phyloP scores from a whole-genome alignment of 2,329 filamentous ascomycete genomes.

The Arachnomyces sp. region DNA sequence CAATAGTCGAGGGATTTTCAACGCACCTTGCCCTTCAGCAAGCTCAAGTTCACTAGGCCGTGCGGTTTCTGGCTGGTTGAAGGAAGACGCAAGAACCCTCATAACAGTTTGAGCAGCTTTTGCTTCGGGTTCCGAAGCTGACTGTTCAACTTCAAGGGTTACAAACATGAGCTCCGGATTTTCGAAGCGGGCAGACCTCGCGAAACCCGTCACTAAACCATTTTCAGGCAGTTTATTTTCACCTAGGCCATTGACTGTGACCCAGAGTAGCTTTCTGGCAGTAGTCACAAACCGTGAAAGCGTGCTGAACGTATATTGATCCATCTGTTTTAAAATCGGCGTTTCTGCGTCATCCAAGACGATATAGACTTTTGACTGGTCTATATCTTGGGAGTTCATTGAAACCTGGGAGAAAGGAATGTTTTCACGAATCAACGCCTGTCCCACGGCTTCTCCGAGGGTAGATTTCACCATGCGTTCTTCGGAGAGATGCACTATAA shows the following conservation, averaged over 20 bases:
- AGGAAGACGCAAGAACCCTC: no score
- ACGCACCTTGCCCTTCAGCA: no score
- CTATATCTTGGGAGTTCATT: neutral
- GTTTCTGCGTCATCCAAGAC: neutral
- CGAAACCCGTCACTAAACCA: constrained; percentile 4
- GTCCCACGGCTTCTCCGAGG: neutral
- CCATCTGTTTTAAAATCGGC: neutral
- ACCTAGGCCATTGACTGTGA: neutral
- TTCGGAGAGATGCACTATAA: neutral
- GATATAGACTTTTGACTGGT: neutral
- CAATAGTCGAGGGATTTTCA: neutral
- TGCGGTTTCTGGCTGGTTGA: no score
- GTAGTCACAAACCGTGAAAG: neutral
- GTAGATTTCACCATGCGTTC: neutral
- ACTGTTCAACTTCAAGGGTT: constrained; percentile 3
- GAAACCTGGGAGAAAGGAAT: neutral
- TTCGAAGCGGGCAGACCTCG: constrained; percentile 5
- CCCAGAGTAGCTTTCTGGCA: neutral
- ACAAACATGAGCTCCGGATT: constrained; percentile 1
- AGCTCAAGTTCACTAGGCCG: no score
- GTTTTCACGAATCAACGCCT: neutral
- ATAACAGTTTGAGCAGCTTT: no score
- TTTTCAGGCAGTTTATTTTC: neutral
- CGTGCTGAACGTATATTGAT: neutral
- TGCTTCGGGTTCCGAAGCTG: no score